Conservation (phyloP, 2,329 filamentous ascomycete species). For the Colletotrichum neosansevieriae region DNA sequence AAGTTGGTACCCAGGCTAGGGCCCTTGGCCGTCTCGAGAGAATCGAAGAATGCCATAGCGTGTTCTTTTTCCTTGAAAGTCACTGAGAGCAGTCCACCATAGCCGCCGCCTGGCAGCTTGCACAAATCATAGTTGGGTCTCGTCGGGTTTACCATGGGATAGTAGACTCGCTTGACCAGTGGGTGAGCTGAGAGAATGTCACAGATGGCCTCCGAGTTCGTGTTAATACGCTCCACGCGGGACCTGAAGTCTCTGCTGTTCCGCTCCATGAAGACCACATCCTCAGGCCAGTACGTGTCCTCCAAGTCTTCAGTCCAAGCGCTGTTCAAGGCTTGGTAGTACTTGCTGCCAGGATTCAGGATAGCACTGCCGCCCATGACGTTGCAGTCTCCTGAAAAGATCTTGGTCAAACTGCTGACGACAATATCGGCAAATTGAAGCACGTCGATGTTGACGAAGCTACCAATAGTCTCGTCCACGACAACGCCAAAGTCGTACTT, state of each 20-base stretch:
- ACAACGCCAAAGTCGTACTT: slow-evolving; percentile 90
- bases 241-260: slow-evolving; percentile 93
- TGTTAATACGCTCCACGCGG: slow-evolving; percentile 86
- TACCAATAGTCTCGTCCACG: slow-evolving; percentile 96
- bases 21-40: slow-evolving; percentile 88
- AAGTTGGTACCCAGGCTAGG: slow-evolving; percentile 98
- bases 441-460: slow-evolving; percentile 95
- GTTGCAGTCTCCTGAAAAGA: slow-evolving; percentile 97
- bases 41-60: slow-evolving; percentile 86
- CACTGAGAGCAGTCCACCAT: slow-evolving; percentile 89
- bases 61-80: slow-evolving; percentile 79
- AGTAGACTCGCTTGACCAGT: slow-evolving; percentile 82
- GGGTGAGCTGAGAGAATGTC: slow-evolving; percentile 72
- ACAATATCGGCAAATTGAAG: slow-evolving; percentile 90
- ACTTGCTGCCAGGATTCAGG: slow-evolving; percentile 73
- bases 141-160: slow-evolving; percentile 83
- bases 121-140: slow-evolving; percentile 82
- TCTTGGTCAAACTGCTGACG: slow-evolving; percentile 94
- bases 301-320: slow-evolving; percentile 77
- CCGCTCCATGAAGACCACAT: slow-evolving; percentile 93
- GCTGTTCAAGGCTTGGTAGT: slow-evolving; percentile 77
- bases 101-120: slow-evolving; percentile 80
- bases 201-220: slow-evolving; percentile 86
- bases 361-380: slow-evolving; percentile 91
- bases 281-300: slow-evolving; percentile 94